These are phyloP conservation scores for Aureobasidium pullulans DNA, from an alignment of 2,329 filamentous ascomycete species.

Conservation along the genomic window DNA sequence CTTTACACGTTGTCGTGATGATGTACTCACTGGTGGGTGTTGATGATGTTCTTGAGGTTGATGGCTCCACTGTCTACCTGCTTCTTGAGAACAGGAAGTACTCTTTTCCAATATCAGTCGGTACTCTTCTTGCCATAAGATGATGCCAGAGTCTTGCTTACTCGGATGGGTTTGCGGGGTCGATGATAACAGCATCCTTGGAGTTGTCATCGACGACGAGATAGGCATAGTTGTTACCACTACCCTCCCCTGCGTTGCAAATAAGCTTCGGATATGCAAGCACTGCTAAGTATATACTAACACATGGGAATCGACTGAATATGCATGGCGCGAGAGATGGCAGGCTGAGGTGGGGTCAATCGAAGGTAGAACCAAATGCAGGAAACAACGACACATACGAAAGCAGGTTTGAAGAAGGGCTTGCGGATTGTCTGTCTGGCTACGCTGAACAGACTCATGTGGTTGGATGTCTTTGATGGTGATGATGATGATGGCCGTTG, in stretches of 20 bases:
- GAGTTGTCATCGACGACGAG: slow-evolving; percentile 44
- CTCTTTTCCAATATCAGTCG: slow-evolving; percentile 33
- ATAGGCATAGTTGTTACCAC: slow-evolving; percentile 77
- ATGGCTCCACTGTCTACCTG: slow-evolving; percentile 64
- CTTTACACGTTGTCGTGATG: not conserved
- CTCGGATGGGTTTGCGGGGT: slow-evolving; percentile 74
- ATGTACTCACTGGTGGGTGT: slow-evolving; percentile 80
- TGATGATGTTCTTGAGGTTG: slow-evolving; percentile 82
- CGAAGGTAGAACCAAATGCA: not conserved
- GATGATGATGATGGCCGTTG: not conserved
- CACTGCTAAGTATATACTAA: slow-evolving; percentile 37
- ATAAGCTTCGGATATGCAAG: not conserved
- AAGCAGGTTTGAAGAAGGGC: not conserved
- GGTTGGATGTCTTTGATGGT: not conserved
- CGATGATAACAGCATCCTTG: slow-evolving; percentile 56
- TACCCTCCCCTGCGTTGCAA: slow-evolving; percentile 58
- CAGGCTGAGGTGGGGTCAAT: slow-evolving; percentile 14
- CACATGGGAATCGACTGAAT: slow-evolving; percentile 86
- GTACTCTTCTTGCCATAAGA: not conserved
- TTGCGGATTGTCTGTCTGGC: slow-evolving; percentile 11
- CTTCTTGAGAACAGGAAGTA: slow-evolving; percentile 61
- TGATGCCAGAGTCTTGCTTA: slow-evolving; percentile 34
- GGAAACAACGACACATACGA: slow-evolving; percentile 8
- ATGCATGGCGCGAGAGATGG: slow-evolving; percentile 54
- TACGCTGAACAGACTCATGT: slow-evolving; percentile 10